A percentile compares a stretch with the other conserved stretches of the same genome.
Conservation (phyloP, 1,284 basidiomycete species). For the Heterobasidion occidentale region DNA sequence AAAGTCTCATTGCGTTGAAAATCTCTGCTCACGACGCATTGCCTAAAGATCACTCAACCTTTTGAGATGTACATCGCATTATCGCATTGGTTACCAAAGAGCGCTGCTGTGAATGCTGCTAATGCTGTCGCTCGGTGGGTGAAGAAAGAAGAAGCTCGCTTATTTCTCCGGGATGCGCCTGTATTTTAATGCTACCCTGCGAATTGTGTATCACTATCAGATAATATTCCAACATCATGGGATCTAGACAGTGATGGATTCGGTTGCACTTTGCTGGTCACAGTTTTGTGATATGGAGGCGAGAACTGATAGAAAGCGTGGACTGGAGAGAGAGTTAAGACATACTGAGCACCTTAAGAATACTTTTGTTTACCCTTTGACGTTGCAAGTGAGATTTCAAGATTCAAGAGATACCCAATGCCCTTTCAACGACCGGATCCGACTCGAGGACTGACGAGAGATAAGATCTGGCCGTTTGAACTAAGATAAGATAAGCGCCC, state of each 20-base stretch:
- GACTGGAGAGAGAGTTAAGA: no score
- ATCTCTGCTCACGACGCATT: background rate
- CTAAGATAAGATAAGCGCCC: background rate
- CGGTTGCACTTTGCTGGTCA: no score
- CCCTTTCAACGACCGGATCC: no score
- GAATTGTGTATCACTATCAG: no score
- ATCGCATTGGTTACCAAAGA: constrained; percentile 80
- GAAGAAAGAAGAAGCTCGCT: constrained; percentile 70
- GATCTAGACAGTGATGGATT: background rate
- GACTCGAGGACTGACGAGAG: no score
- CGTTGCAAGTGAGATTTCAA: no score
- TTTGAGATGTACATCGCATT: constrained; percentile 89
- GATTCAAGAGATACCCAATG: no score
- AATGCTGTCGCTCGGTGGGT: constrained; percentile 89
- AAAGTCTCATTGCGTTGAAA: background rate
- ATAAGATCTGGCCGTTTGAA: no score
- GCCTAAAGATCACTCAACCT: constrained; percentile 74
- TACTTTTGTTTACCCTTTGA: no score
- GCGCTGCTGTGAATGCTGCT: constrained; percentile 77
- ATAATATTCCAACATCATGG: background rate
- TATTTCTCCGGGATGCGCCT: constrained; percentile 86
- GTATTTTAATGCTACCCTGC: constrained; percentile 48
- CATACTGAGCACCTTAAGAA: no score
- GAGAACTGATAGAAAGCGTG: no score
- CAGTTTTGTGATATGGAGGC: no score